Percentiles rank a stretch among this genome's conserved stretches.
These are phyloP conservation scores for Quercus wislizeni DNA, from an alignment of 306 rosid species.

Conservation along the genomic window DNA sequence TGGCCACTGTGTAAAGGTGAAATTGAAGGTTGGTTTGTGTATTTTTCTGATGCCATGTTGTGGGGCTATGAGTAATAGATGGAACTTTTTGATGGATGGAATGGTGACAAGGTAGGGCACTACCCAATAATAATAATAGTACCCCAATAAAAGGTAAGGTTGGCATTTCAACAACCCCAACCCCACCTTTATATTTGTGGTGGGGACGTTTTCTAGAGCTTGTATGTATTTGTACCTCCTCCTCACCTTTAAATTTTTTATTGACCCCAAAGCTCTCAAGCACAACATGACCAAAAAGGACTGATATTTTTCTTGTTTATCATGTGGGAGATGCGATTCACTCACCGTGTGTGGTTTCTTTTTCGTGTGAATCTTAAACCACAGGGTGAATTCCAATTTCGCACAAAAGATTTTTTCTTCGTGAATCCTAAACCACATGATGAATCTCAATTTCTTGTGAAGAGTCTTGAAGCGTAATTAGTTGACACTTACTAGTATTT, in stretches of 20 bases:
- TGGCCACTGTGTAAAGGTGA: conserved; percentile 23
- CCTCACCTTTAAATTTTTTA: background rate
- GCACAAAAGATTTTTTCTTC: no score
- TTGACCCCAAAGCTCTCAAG: conserved; percentile 21
- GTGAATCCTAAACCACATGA: no score
- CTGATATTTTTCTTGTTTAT: background rate
- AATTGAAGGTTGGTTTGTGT: conserved; percentile 23
- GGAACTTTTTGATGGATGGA: conserved; percentile 47
- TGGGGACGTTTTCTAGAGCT: conserved; percentile 19
- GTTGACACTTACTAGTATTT: no score
- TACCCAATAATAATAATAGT: conserved; percentile 24
- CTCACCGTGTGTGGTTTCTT: background rate
- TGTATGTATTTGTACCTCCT: background rate
- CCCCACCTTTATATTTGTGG: conserved; percentile 11
- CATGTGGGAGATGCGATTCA: background rate
- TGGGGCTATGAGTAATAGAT: conserved; percentile 40
- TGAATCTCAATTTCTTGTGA: no score
- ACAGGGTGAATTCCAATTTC: no score
- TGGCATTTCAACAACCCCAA: conserved; percentile 28
- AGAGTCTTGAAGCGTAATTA: no score
- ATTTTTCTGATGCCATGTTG: conserved; percentile 39
- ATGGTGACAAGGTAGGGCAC: conserved; percentile 64
- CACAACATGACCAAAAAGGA: conserved; percentile 27
- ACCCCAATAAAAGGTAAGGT: conserved; percentile 22
- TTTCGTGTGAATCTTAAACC: background rate